Base-by-base conservation (phyloP, 139 green algal species). In the Zygnema cylindricum region DNA sequence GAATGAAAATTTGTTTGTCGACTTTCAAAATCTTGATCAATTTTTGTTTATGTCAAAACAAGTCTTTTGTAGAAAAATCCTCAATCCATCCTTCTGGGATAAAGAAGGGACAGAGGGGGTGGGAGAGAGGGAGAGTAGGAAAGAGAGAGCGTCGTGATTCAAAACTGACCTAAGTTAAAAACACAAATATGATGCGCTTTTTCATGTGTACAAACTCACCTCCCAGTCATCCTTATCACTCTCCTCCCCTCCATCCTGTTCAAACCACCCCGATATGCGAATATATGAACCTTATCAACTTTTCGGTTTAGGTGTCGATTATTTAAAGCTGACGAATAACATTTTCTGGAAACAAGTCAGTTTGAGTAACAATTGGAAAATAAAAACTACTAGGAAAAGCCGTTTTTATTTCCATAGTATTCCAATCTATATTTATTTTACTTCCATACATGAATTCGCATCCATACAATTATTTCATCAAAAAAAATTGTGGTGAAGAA, bases 191-290 rank as follows among this genome's bases (percentile, higher is more conserved):
- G 38, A 83, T 16, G 55, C 32, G 32, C 38, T 83, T 22, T n/a
- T n/a, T 83, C 32, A 32, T 21, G 76, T 77, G 0, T 32, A 16
- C 7, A 41, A 41, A 1, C 2, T 43, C 38, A n/a, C 21, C 1
- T 0, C 76, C 25, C 76, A 41, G n/a, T 1, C 1, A 36, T 83
- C 76, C 32, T n/a, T 40, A 16, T 23, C 76, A 32, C 38, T 83
- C 76, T 83, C 76, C 76, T 43, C 38, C 57, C 57, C 57, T 73
- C 57, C 57, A 25, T 73, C 57, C 57, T 30, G 25, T 30, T 30
- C 57, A 35, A 25, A 35, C 57, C 57, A 35, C 30, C 30, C 57
- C 57, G 25, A 30, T 30, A 73, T 73, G 57, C 57, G 30, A 73
- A 25, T 73, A 73, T 30, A 73, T 35, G 57, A 30, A 73, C 30